A percentile compares a stretch with the other conserved stretches of the same genome.
Evolutionary conservation across 768 basidiomycete species (phyloP).

Genomic region (Lepiota brunneoincarnata): DNA sequence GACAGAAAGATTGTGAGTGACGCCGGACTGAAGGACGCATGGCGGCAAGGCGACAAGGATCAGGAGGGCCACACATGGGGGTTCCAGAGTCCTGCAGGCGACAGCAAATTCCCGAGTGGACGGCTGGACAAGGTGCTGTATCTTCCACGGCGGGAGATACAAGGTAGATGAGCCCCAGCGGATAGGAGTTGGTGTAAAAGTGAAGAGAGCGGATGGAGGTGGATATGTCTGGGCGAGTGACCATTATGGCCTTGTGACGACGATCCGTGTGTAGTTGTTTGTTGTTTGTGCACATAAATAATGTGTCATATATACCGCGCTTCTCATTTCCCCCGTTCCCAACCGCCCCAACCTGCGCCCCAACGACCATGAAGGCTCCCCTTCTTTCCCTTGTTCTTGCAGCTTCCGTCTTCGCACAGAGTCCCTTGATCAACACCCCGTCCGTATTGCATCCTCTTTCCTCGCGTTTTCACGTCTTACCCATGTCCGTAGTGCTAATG

Average conservation of each 20-base stretch:
- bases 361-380: conserved; percentile 46
- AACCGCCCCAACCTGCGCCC: conserved; percentile 22
- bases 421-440: conserved; percentile 67
- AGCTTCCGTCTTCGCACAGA: conserved; percentile 42
- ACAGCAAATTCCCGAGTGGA: conserved; percentile 41
- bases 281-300: conserved; percentile 11
- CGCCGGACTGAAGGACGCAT: conserved; percentile 59
- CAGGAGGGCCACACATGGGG: conserved; percentile 67
- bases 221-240: conserved; percentile 57
- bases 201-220: conserved; percentile 29
- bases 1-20: conserved; percentile 42
- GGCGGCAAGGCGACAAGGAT: conserved; percentile 42
- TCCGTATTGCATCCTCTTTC: conserved; percentile 31
- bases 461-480: conserved; percentile 3
- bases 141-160: conserved; percentile 43
- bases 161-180: conserved; percentile 50
- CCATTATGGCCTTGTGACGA: conserved; percentile 58
- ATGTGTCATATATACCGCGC: conserved; percentile 8
- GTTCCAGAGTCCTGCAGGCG: conserved; percentile 44
- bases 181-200: conserved; percentile 56
- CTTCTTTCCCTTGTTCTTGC: conserved; percentile 41
- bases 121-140: conserved; percentile 70
- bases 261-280: conserved; percentile 27
- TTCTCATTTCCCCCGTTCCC: conserved; percentile 25
- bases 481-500: conserved; percentile 35